Conservation (phyloP, 257 asterid genomes). For the Nicotiana benthamiana region DNA sequence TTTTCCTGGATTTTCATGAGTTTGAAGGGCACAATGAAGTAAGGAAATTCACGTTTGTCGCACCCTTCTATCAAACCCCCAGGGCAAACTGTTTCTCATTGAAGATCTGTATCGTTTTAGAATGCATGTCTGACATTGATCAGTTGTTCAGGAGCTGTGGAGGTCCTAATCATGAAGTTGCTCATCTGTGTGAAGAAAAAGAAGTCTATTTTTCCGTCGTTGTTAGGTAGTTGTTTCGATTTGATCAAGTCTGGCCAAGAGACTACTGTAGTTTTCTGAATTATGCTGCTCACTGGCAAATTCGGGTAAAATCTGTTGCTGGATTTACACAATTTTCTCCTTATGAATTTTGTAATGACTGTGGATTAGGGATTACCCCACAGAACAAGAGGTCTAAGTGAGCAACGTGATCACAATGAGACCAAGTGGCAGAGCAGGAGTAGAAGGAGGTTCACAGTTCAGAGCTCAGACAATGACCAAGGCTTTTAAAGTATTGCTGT, state of each 20-base stretch:
- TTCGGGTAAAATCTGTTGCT: background rate
- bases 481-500: background rate
- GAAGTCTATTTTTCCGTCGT: constrained; percentile 43
- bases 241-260: background rate
- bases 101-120: constrained; percentile 54
- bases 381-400: background rate
- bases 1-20: constrained; percentile 50
- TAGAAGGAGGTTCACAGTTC: background rate
- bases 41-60: constrained; percentile 42
- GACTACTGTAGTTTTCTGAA: background rate
- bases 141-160: constrained; percentile 8
- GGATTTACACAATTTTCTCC: background rate
- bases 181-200: constrained; percentile 38
- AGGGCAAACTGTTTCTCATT: constrained; percentile 42
- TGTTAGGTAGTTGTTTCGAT: constrained; percentile 2
- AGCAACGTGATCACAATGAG: background rate
- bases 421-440: background rate
- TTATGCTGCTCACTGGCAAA: background rate
- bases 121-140: constrained; percentile 33
- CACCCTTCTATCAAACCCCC: constrained; percentile 52
- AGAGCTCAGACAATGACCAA: background rate
- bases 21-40: constrained; percentile 28
- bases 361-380: background rate
- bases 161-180: constrained; percentile 48
- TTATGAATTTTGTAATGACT: background rate